Evolutionary conservation across 73 alveolate species (phyloP), one percentile per base, ranked within the genome.

Genomic region (Uronychia binucleata): DNA sequence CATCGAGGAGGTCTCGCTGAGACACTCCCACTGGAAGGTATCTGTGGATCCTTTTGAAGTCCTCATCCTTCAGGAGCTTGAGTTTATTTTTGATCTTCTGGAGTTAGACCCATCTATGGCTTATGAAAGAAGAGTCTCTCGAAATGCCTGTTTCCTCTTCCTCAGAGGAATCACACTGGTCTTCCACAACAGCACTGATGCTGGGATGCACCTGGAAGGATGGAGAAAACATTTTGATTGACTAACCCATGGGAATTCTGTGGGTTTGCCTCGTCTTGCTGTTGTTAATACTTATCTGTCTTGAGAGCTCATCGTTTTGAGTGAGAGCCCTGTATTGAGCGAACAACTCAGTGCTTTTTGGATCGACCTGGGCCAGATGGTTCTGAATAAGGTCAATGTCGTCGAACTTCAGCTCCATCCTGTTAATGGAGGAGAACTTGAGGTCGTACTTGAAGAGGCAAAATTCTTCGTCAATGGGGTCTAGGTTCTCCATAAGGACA

Each of bases 401-500:
- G 11, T 28, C 46, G 58, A 28, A 79, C 28, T 79, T 57, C 26
- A 82, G 60, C 32, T 89, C 95, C 46, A 81, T 77, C 29, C 95
- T 77, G 77, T 89, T 89, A n/a, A 89, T 90, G 0, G 95, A 80
- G 26, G 90, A 78, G 83, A 89, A 89, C 77, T 89, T 89, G 75
- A 89, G 81, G 59, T 89, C 95, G 78, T 89, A 89, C 58, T 89
- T 89, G 88, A 89, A 82, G 26, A 83, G 78, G 34, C 78, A 77
- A 57, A 88, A 88, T 0, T 80, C 79, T n/a, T 88, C 93, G 74
- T 88, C 93, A 0, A 88, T 34, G n/a, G 94, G 94, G 60, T 88
- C 94, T 28, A 88, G 87, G 57, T 86, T 81, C 76, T 88, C 94
- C 94, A 88, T 88, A 1, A 88, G 76, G 25, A 88, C 88, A 32